Evolutionary conservation across 768 basidiomycete genomes (phyloP), one percentile per base, ranked within the genome.

Genomic region (Cystofilobasidium bisporidii): DNA sequence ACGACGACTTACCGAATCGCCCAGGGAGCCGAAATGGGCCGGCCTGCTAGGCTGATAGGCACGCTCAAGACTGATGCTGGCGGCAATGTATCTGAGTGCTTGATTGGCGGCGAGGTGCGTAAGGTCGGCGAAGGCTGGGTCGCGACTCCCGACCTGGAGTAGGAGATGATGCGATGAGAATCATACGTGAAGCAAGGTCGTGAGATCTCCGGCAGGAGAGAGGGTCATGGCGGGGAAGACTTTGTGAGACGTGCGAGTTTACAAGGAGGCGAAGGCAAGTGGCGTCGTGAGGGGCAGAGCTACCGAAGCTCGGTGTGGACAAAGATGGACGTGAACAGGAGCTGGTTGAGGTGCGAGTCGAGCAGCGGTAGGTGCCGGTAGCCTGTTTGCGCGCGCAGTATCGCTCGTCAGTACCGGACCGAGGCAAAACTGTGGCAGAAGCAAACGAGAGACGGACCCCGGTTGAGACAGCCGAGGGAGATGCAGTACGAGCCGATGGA

Each of bases 281-380:
- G 22, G 18, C 15, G 8, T 43, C 3, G 5, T 8, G 15, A 48
- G n/a, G 47, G 22, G 30, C 53, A 14, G 28, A 14, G 14, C 30
- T 32, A 56, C 6, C 53, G 53, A 1, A 90, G 76, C 22, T 81
- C 77, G 56, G 86, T 82, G 64, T 83, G 78, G 26, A 94, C 86
- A 73, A 97, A 96, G 22, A 98, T 80, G n/a, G 92, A 92, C 28
- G 92, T 90, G 77, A 93, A 97, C 60, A 97, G 80, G 73, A 87
- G 89, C 73, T 92, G 91, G 45, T 87, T 87, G 53, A 90, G 83
- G 74, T 92, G 87, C 2, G 83, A 78, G 76, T 98, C 94, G 73
- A 91, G 89, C 41, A 98, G 79, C 0, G 94, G 91, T 8, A 98
- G 76, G 77, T 98, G 89, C 11, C 89, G 85, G 75, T 87, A 97